These are phyloP conservation scores for Pseudogymnoascus sp. DNA, from an alignment of 2,329 filamentous ascomycete genomes.

Conservation along the genomic window DNA sequence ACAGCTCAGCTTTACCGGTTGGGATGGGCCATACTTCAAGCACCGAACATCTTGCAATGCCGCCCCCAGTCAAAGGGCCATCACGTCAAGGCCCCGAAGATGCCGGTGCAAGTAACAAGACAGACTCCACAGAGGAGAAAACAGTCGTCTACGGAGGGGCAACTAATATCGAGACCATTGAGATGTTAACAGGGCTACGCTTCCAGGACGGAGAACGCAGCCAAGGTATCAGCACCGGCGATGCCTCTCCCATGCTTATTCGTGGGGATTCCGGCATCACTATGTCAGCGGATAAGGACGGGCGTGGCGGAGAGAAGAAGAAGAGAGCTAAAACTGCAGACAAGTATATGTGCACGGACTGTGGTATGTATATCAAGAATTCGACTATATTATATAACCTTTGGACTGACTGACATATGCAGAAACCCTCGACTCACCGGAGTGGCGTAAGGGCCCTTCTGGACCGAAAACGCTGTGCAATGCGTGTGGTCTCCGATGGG, in stretches of 20 bases:
- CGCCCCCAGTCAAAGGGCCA: slow-evolving; percentile 55
- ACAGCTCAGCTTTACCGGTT: slow-evolving; percentile 26
- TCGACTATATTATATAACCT: background rate
- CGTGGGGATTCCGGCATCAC: slow-evolving; percentile 81
- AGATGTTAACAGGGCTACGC: slow-evolving; percentile 82
- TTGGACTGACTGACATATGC: slow-evolving; percentile 9
- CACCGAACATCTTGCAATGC: slow-evolving; percentile 47
- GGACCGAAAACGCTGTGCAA: slow-evolving; percentile 95
- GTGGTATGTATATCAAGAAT: slow-evolving; percentile 48
- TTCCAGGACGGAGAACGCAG: slow-evolving; percentile 87
- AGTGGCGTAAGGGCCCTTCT: slow-evolving; percentile 90
- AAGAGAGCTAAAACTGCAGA: slow-evolving; percentile 76
- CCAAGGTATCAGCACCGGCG: slow-evolving; percentile 78
- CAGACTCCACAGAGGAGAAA: slow-evolving; percentile 75
- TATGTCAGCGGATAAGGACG: slow-evolving; percentile 71
- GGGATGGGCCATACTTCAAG: slow-evolving; percentile 23
- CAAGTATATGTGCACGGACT: slow-evolving; percentile 94
- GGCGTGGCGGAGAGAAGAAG: slow-evolving; percentile 65
- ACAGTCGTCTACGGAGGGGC: slow-evolving; percentile 73
- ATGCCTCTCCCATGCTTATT: slow-evolving; percentile 70
- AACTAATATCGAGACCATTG: slow-evolving; percentile 77
- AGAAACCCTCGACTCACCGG: slow-evolving; percentile 82
- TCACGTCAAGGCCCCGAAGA: slow-evolving; percentile 70
- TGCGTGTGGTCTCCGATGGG: slow-evolving; percentile 74
- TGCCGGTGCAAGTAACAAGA: slow-evolving; percentile 52